Percentiles rank a stretch among this genome's conserved stretches.
Conservation (phyloP, 2,329 filamentous ascomycete species). For the Onygena corvina region DNA sequence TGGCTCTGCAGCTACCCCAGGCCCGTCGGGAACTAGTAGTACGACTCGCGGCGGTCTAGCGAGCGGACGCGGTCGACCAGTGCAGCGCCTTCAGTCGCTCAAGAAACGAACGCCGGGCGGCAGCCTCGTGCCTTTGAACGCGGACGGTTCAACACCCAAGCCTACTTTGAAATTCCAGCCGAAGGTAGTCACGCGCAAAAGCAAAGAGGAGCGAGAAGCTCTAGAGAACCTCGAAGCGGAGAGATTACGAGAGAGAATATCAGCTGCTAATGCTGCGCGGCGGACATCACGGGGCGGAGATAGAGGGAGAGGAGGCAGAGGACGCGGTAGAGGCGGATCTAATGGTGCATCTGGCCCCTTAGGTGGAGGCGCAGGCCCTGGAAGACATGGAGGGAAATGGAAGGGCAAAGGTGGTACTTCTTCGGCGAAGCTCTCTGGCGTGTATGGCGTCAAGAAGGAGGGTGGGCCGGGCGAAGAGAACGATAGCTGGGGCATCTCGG, state of each 20-base stretch:
- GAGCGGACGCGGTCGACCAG: slow-evolving; percentile 17
- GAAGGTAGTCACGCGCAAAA: slow-evolving; percentile 31
- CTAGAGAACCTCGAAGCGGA: slow-evolving; percentile 33
- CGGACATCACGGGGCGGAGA: slow-evolving; percentile 10
- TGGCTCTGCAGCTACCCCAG: slow-evolving; percentile 8
- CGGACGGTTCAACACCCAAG: slow-evolving; percentile 25
- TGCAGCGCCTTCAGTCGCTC: slow-evolving; percentile 34
- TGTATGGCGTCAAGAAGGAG: slow-evolving; percentile 21
- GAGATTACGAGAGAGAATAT: slow-evolving; percentile 28
- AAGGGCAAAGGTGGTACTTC: slow-evolving; percentile 19
- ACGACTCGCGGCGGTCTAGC: neutral
- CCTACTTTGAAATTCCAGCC: slow-evolving; percentile 35
- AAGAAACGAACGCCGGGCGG: slow-evolving; percentile 29
- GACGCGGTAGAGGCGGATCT: slow-evolving; percentile 22
- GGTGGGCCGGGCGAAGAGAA: slow-evolving; percentile 19
- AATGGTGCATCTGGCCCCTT: slow-evolving; percentile 22
- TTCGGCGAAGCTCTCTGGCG: slow-evolving; percentile 20
- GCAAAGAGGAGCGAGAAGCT: slow-evolving; percentile 36
- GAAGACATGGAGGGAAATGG: slow-evolving; percentile 19
- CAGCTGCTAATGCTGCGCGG: slow-evolving; percentile 27
- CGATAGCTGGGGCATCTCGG: slow-evolving; percentile 27
- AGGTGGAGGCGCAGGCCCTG: slow-evolving; percentile 21
- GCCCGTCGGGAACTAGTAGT: neutral
- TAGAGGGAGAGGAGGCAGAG: slow-evolving; percentile 22
- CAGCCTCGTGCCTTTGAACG: slow-evolving; percentile 25